phyloP scores from a whole-genome alignment of 1,139 yeast genomes.

The Eremothecium cymbalariae region DNA sequence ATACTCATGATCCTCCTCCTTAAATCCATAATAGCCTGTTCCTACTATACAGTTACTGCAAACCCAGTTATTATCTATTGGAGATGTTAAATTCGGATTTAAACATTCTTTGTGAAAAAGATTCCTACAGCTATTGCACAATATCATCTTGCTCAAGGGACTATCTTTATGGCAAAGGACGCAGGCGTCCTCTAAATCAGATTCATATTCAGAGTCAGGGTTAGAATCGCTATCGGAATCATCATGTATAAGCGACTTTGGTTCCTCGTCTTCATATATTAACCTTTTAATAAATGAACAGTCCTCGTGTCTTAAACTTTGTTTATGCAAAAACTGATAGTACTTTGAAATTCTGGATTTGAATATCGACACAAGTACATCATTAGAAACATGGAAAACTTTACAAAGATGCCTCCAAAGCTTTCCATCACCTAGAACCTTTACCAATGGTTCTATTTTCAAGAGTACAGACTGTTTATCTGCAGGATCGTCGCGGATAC shows the following conservation, averaged over 20 bases:
- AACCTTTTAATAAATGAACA: slow-evolving; percentile 13
- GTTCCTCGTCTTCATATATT: slow-evolving; percentile 24
- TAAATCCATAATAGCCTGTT: slow-evolving; percentile 85
- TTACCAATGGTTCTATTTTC: slow-evolving; percentile 6
- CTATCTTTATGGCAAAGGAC: slow-evolving; percentile 45
- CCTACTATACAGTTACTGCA: slow-evolving; percentile 80
- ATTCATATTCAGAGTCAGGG: slow-evolving; percentile 31
- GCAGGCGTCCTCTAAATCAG: slow-evolving; percentile 39
- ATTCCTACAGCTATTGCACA: slow-evolving; percentile 69
- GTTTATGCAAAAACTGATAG: slow-evolving; percentile 36
- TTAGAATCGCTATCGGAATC: not conserved
- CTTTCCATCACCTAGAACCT: slow-evolving; percentile 14
- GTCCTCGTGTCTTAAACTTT: slow-evolving; percentile 11
- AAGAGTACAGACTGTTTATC: not conserved
- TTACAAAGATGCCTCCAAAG: slow-evolving; percentile 34
- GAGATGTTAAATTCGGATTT: slow-evolving; percentile 39
- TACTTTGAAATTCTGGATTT: slow-evolving; percentile 36
- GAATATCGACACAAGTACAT: slow-evolving; percentile 34
- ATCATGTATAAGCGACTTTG: slow-evolving; percentile 27
- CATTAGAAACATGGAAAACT: slow-evolving; percentile 17
- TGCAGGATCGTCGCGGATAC: slow-evolving; percentile 8
- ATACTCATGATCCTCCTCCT: slow-evolving; percentile 57
- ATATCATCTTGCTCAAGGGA: slow-evolving; percentile 44
- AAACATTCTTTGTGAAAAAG: slow-evolving; percentile 62
- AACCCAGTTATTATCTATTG: slow-evolving; percentile 63